Evolutionary conservation across 768 basidiomycete genomes (phyloP).

Genomic region (Pleurotus eryngii): DNA sequence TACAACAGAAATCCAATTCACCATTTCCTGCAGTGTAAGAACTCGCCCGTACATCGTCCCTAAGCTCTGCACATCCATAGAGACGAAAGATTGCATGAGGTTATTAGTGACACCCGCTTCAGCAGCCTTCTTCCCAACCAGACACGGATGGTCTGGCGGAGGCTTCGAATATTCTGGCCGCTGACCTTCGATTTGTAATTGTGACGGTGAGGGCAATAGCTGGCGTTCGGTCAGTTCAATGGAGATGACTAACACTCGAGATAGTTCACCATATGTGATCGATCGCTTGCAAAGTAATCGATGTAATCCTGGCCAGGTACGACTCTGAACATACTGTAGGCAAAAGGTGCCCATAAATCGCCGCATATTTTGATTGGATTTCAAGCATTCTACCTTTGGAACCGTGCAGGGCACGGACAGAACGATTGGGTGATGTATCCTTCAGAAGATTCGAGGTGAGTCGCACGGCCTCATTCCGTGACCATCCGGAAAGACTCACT

Average conservation of each 20-base stretch:
- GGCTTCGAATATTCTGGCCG: slow-evolving; percentile 33
- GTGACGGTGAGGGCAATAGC: too few relatives aligned
- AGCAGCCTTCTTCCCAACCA: slow-evolving; percentile 42
- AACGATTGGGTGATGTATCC: slow-evolving; percentile 49
- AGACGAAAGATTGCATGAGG: slow-evolving; percentile 57
- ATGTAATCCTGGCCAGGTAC: slow-evolving; percentile 50
- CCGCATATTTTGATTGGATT: neutral
- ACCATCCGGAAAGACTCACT: slow-evolving; percentile 28
- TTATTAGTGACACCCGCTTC: slow-evolving; percentile 42
- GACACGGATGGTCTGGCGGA: slow-evolving; percentile 47
- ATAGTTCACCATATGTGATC: slow-evolving; percentile 61
- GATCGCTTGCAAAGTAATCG: slow-evolving; percentile 66
- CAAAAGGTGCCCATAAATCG: neutral
- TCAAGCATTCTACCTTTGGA: slow-evolving; percentile 38
- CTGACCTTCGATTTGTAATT: neutral
- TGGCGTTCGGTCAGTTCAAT: too few relatives aligned
- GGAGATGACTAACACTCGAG: too few relatives aligned
- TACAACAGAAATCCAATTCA: neutral
- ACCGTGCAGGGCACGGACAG: slow-evolving; percentile 29
- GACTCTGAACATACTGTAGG: slow-evolving; percentile 58
- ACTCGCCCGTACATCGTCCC: slow-evolving; percentile 39
- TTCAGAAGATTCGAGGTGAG: slow-evolving; percentile 14
- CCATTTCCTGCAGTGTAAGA: slow-evolving; percentile 23
- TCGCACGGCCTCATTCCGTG: neutral
- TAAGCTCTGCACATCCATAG: slow-evolving; percentile 30